These are phyloP conservation scores for Fraxinus xanthoxyloides DNA, from an alignment of 305 asterid genomes.

Conservation along the genomic window DNA sequence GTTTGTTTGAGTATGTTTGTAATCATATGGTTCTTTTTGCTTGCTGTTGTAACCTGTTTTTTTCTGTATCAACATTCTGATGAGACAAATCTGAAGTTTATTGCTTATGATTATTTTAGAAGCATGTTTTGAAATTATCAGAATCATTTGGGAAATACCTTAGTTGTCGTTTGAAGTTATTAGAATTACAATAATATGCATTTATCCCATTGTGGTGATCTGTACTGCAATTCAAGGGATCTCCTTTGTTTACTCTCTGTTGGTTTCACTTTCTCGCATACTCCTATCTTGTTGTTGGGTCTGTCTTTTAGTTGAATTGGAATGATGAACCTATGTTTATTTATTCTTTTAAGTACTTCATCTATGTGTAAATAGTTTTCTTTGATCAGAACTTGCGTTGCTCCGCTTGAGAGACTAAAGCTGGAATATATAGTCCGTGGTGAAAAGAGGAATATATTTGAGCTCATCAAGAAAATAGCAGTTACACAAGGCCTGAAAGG, in stretches of 20 bases:
- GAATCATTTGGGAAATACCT: background rate
- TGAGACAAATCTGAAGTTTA: background rate
- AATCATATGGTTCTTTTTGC: background rate
- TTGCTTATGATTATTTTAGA: background rate
- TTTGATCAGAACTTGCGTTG: constrained; percentile 76
- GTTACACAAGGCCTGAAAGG: constrained; percentile 90
- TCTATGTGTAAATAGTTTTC: constrained; percentile 25
- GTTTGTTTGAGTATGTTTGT: background rate
- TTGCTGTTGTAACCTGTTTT: background rate
- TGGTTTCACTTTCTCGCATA: background rate
- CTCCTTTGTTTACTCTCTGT: background rate
- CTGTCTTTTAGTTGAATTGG: background rate
- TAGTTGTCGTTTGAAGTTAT: background rate
- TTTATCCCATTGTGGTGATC: background rate
- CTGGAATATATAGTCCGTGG: constrained; percentile 92
- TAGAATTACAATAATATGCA: background rate
- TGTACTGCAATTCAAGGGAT: background rate
- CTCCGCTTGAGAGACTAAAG: constrained; percentile 96
- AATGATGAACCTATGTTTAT: constrained; percentile 1
- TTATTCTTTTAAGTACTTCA: background rate
- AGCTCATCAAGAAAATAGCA: constrained; percentile 67
- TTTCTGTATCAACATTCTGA: background rate
- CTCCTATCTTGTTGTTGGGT: background rate
- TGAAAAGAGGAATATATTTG: constrained; percentile 62
- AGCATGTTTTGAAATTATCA: background rate